Conservation (phyloP, 371 early-diverging fungal genomes). For the Mucor indicus region DNA sequence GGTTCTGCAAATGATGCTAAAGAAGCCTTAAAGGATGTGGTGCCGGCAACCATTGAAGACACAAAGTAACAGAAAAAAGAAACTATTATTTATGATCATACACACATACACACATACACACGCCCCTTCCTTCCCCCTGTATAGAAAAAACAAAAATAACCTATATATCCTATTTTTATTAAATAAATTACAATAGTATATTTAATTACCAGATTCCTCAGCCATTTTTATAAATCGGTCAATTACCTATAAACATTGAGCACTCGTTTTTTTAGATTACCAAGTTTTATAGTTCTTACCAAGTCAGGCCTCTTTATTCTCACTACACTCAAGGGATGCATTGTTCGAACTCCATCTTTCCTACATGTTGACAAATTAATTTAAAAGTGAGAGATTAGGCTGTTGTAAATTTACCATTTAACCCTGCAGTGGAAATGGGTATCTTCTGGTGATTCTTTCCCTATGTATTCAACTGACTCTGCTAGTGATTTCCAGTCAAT, state of each 20-base stretch:
- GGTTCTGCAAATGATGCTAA: not conserved
- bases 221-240: slow-evolving; percentile 3
- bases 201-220: too few relatives aligned
- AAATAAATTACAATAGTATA: slow-evolving; percentile 4
- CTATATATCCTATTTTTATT: slow-evolving; percentile 33
- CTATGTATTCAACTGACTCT: slow-evolving; percentile 13
- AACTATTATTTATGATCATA: too few relatives aligned
- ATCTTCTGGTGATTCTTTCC: slow-evolving; percentile 2
- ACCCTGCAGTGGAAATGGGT: slow-evolving; percentile 9
- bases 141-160: too few relatives aligned
- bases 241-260: slow-evolving; percentile 1
- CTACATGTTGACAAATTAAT: not conserved
- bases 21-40: too few relatives aligned
- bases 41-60: too few relatives aligned
- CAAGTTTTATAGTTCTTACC: not conserved
- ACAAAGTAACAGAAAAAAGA: too few relatives aligned
- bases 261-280: too few relatives aligned
- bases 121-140: too few relatives aligned
- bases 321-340: slow-evolving; percentile 9
- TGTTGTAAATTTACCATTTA: slow-evolving; percentile 2
- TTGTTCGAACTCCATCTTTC: slow-evolving; percentile 10
- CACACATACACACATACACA: too few relatives aligned
- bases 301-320: slow-evolving; percentile 15
- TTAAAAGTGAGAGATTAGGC: too few relatives aligned
- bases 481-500: slow-evolving; percentile 13